A percentile compares a stretch with the other conserved stretches of the same genome.
Conservation (phyloP, 164 flowering plant species). For the Dillenia turbinata region DNA sequence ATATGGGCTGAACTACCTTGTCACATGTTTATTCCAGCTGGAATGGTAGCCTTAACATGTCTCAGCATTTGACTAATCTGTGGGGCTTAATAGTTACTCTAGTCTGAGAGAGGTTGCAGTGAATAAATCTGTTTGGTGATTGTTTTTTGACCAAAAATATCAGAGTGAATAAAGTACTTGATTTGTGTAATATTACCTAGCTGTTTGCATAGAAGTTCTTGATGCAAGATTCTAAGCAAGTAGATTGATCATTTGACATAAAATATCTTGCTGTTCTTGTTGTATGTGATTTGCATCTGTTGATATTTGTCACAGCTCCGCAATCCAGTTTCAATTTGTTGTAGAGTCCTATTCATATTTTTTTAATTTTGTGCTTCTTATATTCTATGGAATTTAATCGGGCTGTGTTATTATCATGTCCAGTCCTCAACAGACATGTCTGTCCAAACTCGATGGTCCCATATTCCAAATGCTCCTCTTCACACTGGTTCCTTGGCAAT, state of each 20-base stretch:
- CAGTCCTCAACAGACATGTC: conserved; percentile 70
- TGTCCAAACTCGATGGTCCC: conserved; percentile 72
- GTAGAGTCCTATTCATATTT: neutral
- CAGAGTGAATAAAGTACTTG: too few relatives aligned
- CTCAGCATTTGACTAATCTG: too few relatives aligned
- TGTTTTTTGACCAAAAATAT: too few relatives aligned
- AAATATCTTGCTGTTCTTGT: neutral
- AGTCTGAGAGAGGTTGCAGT: too few relatives aligned
- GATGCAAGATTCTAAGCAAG: too few relatives aligned
- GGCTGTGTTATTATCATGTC: conserved; percentile 1
- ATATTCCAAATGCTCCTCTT: conserved; percentile 52
- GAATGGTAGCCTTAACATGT: too few relatives aligned
- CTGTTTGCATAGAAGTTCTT: too few relatives aligned
- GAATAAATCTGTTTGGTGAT: too few relatives aligned
- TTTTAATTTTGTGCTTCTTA: neutral
- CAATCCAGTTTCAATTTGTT: neutral
- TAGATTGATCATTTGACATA: neutral
- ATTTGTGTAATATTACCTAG: too few relatives aligned
- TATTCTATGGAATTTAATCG: conserved; percentile 1
- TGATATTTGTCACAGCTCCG: neutral
- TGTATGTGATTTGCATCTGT: neutral
- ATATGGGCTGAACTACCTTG: too few relatives aligned
- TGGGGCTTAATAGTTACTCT: too few relatives aligned
- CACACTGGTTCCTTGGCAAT: conserved; percentile 51
- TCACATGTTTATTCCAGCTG: too few relatives aligned